Percentiles rank a stretch among this genome's conserved stretches.
These are phyloP conservation scores for Paracamarosporium sp. DNA, from an alignment of 2,329 filamentous ascomycete species.

Conservation along the genomic window DNA sequence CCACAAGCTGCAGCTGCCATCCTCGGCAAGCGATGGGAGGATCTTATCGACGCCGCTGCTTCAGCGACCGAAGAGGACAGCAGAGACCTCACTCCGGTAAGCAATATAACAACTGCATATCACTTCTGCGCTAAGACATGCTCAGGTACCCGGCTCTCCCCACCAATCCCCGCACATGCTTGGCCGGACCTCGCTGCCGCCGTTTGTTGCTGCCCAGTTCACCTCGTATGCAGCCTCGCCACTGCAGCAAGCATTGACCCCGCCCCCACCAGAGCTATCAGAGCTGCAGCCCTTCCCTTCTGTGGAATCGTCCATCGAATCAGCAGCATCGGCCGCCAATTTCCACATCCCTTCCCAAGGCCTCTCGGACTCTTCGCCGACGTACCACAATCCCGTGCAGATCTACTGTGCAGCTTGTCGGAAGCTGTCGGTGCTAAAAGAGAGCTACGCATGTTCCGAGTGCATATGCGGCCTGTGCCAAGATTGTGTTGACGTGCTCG, in stretches of 20 bases:
- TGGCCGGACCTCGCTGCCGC: slow-evolving; percentile 68
- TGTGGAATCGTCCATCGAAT: slow-evolving; percentile 78
- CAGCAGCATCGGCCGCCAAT: slow-evolving; percentile 73
- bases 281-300: slow-evolving; percentile 80
- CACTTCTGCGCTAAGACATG: slow-evolving; percentile 24
- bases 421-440: slow-evolving; percentile 75
- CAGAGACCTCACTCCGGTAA: slow-evolving; percentile 83
- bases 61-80: slow-evolving; percentile 94
- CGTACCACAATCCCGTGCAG: slow-evolving; percentile 63
- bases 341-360: slow-evolving; percentile 64
- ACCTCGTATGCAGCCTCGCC: slow-evolving; percentile 86
- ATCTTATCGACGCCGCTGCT: slow-evolving; percentile 91
- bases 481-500: slow-evolving; percentile 82
- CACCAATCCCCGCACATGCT: slow-evolving; percentile 59
- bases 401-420: slow-evolving; percentile 93
- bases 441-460: slow-evolving; percentile 93
- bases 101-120: slow-evolving; percentile 43
- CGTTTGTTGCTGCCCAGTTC: slow-evolving; percentile 58
- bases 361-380: slow-evolving; percentile 67
- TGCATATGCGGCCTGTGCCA: slow-evolving; percentile 94
- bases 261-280: slow-evolving; percentile 63
- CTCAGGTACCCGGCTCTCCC: slow-evolving; percentile 57
- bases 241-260: slow-evolving; percentile 87
- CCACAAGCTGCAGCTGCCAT: slow-evolving; percentile 74
- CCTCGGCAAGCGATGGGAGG: slow-evolving; percentile 92